Percentiles rank a stretch among this genome's conserved stretches.
Evolutionary conservation across 495 filamentous ascomycete genomes (phyloP).

Genomic region (Rusavskia elegans): DNA sequence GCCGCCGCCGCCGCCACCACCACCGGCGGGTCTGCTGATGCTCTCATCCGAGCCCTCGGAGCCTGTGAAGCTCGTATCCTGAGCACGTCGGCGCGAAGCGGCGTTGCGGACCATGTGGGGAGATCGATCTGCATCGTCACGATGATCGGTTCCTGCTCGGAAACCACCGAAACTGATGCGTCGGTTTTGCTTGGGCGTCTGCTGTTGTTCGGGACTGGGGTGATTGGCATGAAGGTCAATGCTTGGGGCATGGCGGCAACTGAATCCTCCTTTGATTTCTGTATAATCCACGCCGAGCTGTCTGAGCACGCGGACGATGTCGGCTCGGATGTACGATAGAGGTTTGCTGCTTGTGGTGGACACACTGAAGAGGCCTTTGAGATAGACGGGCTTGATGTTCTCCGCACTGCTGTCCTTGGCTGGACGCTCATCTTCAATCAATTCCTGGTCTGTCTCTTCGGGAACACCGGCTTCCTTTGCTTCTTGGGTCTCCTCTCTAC

Average conservation of each 20-base stretch:
- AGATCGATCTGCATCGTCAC: slow-evolving; percentile 32
- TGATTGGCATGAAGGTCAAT: slow-evolving; percentile 63
- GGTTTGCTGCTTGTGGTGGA: slow-evolving; percentile 91
- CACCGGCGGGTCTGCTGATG: slow-evolving; percentile 13
- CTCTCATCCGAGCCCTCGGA: slow-evolving; percentile 56
- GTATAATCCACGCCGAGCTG: slow-evolving; percentile 76
- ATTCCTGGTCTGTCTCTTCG: slow-evolving; percentile 50
- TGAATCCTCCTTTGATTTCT: slow-evolving; percentile 90
- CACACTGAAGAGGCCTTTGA: slow-evolving; percentile 96
- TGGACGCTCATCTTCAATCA: slow-evolving; percentile 25
- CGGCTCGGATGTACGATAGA: slow-evolving; percentile 62
- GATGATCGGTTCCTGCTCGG: slow-evolving; percentile 42
- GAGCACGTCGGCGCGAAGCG: slow-evolving; percentile 19
- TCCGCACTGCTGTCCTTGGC: slow-evolving; percentile 40
- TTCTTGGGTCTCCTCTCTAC: slow-evolving; percentile 38
- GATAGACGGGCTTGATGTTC: slow-evolving; percentile 76
- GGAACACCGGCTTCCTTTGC: slow-evolving; percentile 51
- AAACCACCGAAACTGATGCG: slow-evolving; percentile 73
- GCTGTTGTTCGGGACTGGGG: slow-evolving; percentile 35
- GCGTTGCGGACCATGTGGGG: slow-evolving; percentile 29
- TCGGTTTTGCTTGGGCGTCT: slow-evolving; percentile 37
- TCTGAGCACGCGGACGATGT: slow-evolving; percentile 82
- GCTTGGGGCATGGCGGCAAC: slow-evolving; percentile 71
- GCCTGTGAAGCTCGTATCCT: slow-evolving; percentile 60
- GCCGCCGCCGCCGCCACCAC: slow-evolving; percentile 22